A percentile compares a stretch with the other conserved stretches of the same genome.
Conservation (phyloP, 176 grass and related monocot species). For the Tuctoria greenei region DNA sequence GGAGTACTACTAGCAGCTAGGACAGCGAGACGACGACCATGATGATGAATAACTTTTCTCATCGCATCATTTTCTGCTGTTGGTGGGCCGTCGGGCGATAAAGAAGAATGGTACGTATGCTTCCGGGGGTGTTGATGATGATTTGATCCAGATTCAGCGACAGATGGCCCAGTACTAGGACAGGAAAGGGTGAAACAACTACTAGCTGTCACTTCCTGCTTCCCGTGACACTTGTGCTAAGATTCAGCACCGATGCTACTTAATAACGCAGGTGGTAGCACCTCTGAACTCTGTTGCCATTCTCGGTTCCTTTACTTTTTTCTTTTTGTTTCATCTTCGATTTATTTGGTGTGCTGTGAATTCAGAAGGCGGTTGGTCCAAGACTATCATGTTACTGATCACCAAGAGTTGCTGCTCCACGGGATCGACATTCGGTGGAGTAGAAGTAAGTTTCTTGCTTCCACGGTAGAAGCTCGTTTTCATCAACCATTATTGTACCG, state of each 20-base stretch:
- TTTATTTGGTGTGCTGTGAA: not conserved
- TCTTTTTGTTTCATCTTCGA: too few species aligned
- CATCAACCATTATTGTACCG: too few species aligned
- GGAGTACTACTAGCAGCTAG: not conserved
- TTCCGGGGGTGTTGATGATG: not conserved
- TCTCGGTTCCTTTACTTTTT: not conserved
- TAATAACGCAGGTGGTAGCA: not conserved
- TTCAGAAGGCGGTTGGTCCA: not conserved
- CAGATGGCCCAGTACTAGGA: conserved; percentile 11
- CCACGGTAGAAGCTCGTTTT: too few species aligned
- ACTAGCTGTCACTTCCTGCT: too few species aligned
- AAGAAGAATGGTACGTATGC: conserved; percentile 25
- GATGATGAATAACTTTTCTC: conserved; percentile 31
- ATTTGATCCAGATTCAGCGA: conserved; percentile 21
- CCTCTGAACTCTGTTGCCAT: not conserved
- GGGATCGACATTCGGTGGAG: too few species aligned
- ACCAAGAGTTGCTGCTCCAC: not conserved
- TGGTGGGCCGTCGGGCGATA: conserved; percentile 1
- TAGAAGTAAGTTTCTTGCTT: not conserved
- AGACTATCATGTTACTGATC: not conserved
- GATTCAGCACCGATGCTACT: not conserved
- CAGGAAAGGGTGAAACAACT: too few species aligned
- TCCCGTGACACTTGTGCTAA: not conserved
- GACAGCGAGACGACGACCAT: not conserved
- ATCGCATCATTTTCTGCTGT: conserved; percentile 41